Conservation (phyloP, 2,329 filamentous ascomycete species). For the Neurospora sp. region DNA sequence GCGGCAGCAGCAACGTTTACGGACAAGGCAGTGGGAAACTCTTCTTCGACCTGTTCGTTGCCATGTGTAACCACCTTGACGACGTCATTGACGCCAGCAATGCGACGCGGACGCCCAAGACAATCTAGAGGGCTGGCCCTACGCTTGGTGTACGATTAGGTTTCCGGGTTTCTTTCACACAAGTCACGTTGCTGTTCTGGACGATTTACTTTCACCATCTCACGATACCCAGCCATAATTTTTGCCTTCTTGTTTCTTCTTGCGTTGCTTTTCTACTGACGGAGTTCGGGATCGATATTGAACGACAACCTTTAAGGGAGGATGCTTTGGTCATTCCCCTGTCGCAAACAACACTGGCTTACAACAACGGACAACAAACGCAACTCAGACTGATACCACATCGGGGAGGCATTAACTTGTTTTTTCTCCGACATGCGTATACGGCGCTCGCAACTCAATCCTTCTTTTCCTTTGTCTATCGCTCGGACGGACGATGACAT, state of each 20-base stretch:
- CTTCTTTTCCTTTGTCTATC: neutral
- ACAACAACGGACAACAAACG: neutral
- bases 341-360: neutral
- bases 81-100: constrained; percentile 80
- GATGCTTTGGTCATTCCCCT: neutral
- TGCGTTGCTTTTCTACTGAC: neutral
- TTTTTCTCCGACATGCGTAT: neutral
- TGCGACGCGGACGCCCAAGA: constrained; percentile 44
- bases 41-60: constrained; percentile 97
- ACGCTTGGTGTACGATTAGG: constrained; percentile 16
- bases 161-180: constrained; percentile 12
- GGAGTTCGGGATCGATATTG: neutral
- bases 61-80: constrained; percentile 97
- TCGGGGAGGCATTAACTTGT: neutral
- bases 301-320: neutral
- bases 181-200: neutral
- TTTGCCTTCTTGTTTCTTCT: neutral
- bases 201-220: neutral
- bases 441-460: neutral
- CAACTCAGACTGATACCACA: neutral
- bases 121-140: constrained; percentile 33
- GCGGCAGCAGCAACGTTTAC: constrained; percentile 41
- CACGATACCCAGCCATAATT: neutral
- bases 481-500: neutral
- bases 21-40: constrained; percentile 52